Percentiles rank a stretch among this genome's conserved stretches.
Evolutionary conservation across 1,139 yeast species (phyloP).

Genomic region (Pichia sp.): DNA sequence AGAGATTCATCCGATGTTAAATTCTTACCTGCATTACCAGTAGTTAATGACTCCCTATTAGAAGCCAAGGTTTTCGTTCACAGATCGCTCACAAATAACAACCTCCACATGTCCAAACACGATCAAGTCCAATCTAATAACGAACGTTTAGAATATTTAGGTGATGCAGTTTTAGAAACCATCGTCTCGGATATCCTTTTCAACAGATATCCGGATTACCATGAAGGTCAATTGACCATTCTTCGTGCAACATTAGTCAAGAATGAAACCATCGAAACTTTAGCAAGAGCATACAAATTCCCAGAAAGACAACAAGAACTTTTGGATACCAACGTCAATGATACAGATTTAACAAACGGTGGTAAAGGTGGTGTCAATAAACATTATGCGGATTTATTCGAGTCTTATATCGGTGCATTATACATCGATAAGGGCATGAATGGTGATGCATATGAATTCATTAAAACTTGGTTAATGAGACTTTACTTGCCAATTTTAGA

Average conservation of each 20-base stretch:
- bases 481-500: slow-evolving; percentile 31
- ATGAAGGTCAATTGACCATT: slow-evolving; percentile 81
- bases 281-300: slow-evolving; percentile 71
- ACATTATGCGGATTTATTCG: slow-evolving; percentile 71
- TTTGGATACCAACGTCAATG: slow-evolving; percentile 12
- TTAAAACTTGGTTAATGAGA: slow-evolving; percentile 59
- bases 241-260: slow-evolving; percentile 71
- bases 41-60: slow-evolving; percentile 57
- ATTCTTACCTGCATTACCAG: slow-evolving; percentile 58
- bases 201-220: slow-evolving; percentile 61
- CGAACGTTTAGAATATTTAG: slow-evolving; percentile 90
- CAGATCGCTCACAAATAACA: slow-evolving; percentile 65
- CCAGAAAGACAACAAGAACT: slow-evolving; percentile 33
- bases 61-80: slow-evolving; percentile 78
- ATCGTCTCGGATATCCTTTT: slow-evolving; percentile 69
- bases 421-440: slow-evolving; percentile 50
- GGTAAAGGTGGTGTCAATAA: slow-evolving; percentile 28
- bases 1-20: slow-evolving; percentile 35
- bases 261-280: slow-evolving; percentile 69
- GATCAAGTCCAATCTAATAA: slow-evolving; percentile 69
- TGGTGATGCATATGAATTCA: slow-evolving; percentile 39
- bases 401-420: slow-evolving; percentile 89
- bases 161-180: slow-evolving; percentile 83
- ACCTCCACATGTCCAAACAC: slow-evolving; percentile 51
- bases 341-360: slow-evolving; percentile 11